A percentile compares a stretch with the other conserved stretches of the same genome.
Evolutionary conservation across 305 asterid species (phyloP).

Genomic region (Fraxinus platypoda): DNA sequence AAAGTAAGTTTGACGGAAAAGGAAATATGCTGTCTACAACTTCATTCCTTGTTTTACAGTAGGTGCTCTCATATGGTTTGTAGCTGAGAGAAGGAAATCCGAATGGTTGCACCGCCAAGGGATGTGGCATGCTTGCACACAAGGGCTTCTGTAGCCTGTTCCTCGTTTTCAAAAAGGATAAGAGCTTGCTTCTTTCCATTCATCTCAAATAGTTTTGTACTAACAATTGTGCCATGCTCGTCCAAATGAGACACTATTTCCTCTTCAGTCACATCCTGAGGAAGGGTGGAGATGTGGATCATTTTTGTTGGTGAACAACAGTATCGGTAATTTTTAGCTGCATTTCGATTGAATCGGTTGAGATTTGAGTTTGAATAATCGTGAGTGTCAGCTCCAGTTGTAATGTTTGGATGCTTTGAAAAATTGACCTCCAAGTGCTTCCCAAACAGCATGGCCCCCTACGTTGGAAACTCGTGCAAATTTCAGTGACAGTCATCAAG

Average conservation of each 20-base stretch:
- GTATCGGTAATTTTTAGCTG: constrained; percentile 89
- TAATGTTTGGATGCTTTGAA: constrained; percentile 80
- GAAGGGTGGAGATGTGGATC: constrained; percentile 92
- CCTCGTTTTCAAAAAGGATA: constrained; percentile 81
- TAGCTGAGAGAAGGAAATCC: constrained; percentile 95
- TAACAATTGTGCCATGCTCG: constrained; percentile 72
- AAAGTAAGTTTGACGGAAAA: constrained; percentile 7
- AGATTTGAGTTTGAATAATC: constrained; percentile 92
- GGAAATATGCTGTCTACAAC: constrained; percentile 15
- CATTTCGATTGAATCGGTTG: constrained; percentile 91
- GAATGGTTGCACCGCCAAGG: constrained; percentile 77
- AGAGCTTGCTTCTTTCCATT: constrained; percentile 98
- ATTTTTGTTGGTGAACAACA: constrained; percentile 97
- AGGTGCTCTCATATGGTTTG: constrained; percentile 60
- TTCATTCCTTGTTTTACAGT: background rate
- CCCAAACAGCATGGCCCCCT: constrained; percentile 89
- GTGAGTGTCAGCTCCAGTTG: constrained; percentile 88
- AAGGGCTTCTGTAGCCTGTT: constrained; percentile 95
- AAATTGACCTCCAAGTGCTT: constrained; percentile 92
- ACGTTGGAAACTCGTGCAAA: constrained; percentile 12
- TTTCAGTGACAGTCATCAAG: background rate
- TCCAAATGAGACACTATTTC: constrained; percentile 74
- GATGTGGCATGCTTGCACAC: constrained; percentile 96
- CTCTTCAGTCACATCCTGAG: constrained; percentile 77
- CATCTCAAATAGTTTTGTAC: constrained; percentile 81